These are phyloP conservation scores for Ustilago hordei DNA, from an alignment of 1,284 basidiomycete species.

Conservation along the genomic window DNA sequence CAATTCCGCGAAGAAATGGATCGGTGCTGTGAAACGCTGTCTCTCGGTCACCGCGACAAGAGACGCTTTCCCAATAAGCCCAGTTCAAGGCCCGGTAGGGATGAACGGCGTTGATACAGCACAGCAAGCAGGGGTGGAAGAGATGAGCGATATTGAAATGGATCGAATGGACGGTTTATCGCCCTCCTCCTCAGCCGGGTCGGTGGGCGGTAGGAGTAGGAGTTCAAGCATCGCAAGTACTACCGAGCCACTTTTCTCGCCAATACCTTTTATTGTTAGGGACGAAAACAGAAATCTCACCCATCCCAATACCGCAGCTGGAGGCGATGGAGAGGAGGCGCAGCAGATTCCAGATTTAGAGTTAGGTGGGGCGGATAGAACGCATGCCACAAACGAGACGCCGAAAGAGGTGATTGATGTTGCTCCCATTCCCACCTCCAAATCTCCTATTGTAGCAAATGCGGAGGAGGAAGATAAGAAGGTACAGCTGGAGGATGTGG, in stretches of 20 bases:
- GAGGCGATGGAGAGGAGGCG: not conserved
- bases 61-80: conserved; percentile 49
- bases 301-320: not conserved
- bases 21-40: conserved; percentile 39
- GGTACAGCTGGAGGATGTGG: not conserved
- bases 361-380: conserved; percentile 37
- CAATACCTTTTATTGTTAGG: conserved; percentile 36
- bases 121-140: not conserved
- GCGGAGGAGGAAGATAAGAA: not conserved
- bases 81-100: conserved; percentile 15
- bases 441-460: not conserved
- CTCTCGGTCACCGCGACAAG: conserved; percentile 51
- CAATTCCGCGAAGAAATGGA: conserved; percentile 31
- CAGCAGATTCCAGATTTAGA: conserved; percentile 32
- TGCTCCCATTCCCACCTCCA: conserved; percentile 1
- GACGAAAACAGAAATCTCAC: conserved; percentile 21
- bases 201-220: conserved; percentile 7
- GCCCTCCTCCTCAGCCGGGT: not conserved
- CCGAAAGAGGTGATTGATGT: conserved; percentile 27
- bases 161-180: conserved; percentile 39
- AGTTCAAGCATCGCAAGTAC: conserved; percentile 13
- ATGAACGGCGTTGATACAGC: conserved; percentile 7
- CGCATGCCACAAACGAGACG: not conserved
- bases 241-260: conserved; percentile 45
- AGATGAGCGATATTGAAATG: conserved; percentile 33